These are phyloP conservation scores for Wickerhamiella domercqiae DNA, from an alignment of 805 yeast genomes.

Conservation along the genomic window DNA sequence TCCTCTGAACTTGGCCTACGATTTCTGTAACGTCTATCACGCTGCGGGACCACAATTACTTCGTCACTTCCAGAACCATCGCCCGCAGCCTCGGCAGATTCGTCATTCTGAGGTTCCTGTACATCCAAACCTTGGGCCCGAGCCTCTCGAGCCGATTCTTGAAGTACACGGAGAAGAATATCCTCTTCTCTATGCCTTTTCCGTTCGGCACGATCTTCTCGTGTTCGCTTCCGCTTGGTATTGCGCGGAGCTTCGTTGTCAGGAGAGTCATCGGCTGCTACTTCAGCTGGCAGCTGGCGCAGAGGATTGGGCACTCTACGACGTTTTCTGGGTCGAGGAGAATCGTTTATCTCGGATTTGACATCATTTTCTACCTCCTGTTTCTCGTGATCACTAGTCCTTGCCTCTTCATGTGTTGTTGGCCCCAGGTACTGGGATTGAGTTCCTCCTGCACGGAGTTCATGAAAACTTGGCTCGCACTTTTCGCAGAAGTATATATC, in stretches of 20 bases:
- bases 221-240: not conserved
- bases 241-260: not conserved
- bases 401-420: not conserved
- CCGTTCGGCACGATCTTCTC: constrained; percentile 5
- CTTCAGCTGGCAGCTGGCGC: too few relatives aligned
- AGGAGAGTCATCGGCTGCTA: constrained; percentile 1
- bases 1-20: not conserved
- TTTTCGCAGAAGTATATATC: constrained; percentile 91
- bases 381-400: not conserved
- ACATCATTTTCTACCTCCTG: not conserved
- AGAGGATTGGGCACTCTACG: constrained; percentile 2
- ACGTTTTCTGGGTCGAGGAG: too few relatives aligned
- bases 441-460: constrained; percentile 34
- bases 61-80: constrained; percentile 20
- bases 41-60: not conserved
- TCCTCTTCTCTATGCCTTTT: constrained; percentile 24
- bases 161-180: constrained; percentile 27
- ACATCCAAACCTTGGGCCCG: constrained; percentile 3
- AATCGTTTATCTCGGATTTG: not conserved
- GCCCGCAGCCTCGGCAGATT: constrained; percentile 3
- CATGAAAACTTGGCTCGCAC: constrained; percentile 77
- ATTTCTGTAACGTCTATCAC: not conserved
- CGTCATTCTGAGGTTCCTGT: not conserved
- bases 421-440: constrained; percentile 37
- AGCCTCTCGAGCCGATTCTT: constrained; percentile 26